Conservation (phyloP, 331 rosid genomes). For the Quercus tomentella region DNA sequence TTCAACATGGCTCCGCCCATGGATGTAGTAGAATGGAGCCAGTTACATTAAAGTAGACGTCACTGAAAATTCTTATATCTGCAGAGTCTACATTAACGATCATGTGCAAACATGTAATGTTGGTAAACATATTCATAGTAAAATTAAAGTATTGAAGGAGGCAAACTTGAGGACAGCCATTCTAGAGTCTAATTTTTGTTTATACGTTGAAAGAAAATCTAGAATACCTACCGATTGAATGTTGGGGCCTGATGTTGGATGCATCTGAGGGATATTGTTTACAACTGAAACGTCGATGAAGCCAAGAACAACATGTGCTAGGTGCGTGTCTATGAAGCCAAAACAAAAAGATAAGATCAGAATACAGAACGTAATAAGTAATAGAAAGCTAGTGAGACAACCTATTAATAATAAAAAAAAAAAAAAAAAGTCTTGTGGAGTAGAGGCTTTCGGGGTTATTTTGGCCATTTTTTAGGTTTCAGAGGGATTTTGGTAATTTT, state of each 20-base stretch:
- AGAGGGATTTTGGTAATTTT: too few species aligned
- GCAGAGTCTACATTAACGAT: background rate
- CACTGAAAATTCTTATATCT: background rate
- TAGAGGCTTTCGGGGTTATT: too few species aligned
- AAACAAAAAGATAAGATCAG: background rate
- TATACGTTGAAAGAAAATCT: conserved; percentile 7
- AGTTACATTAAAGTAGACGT: background rate
- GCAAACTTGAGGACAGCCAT: background rate
- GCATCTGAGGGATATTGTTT: conserved; percentile 7
- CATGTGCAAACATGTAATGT: background rate
- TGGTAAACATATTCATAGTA: background rate
- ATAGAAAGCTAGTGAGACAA: too few species aligned
- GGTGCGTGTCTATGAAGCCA: background rate
- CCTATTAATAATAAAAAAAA: too few species aligned
- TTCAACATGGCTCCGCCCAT: too few species aligned
- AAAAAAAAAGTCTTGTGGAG: too few species aligned
- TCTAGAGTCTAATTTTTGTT: background rate
- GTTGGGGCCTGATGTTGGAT: conserved; percentile 16
- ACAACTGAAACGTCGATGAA: background rate
- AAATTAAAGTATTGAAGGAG: background rate
- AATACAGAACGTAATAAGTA: too few species aligned
- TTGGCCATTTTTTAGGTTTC: too few species aligned
- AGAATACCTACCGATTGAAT: conserved; percentile 7
- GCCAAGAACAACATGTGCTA: background rate
- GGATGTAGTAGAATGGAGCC: background rate